Evolutionary conservation across 805 yeast species (phyloP), one percentile per base, ranked within the genome.

Genomic region (Candida schatavii): DNA sequence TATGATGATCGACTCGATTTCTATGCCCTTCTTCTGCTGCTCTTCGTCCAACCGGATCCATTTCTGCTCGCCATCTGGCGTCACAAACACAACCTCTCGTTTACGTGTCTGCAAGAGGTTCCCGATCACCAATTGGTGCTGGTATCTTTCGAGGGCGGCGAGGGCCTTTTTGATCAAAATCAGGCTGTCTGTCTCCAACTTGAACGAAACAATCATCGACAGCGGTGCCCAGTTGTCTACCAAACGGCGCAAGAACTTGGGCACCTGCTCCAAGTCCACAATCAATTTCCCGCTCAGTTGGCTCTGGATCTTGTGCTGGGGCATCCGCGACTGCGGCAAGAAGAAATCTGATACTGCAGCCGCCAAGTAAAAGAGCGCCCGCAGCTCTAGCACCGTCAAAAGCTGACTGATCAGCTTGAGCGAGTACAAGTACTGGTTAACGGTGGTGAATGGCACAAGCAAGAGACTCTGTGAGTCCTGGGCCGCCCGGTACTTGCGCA

Each of bases 311-410:
- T 93, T 93, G 66, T 93, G 99, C 54, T 88, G 89, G 2, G 97
- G 95, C 53, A 89, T 71, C 49, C 87, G 75, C 1, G 90, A 81
- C 33, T 77, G 78, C 1, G 99, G 99, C 32, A 93, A 73, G 66
- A 90, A 93, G 64, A 93, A 93, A 60, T 93, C 99, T 5, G 96
- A 87, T 0, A 93, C 99, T 0, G 99, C 99, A 6, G 99, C 98
- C 0, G 99, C 99, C 40, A 93, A 71, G 58, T 84, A 93, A 58
- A 91, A 88, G 31, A 93, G 59, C 0, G 89, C 87, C 41, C 67
- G 68, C 3, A 74, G 61, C 2, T 81, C 85, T 30, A 77, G 59
- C 3, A 66, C 64, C 40, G 81, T 75, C 55, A 91, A 61, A 33
- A 74, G 70, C 47, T 74, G 73, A 1, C 93, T 83, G 7, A 87